These are phyloP conservation scores for Fusarium lyarnte DNA, from an alignment of 2,329 filamentous ascomycete species.

Conservation along the genomic window DNA sequence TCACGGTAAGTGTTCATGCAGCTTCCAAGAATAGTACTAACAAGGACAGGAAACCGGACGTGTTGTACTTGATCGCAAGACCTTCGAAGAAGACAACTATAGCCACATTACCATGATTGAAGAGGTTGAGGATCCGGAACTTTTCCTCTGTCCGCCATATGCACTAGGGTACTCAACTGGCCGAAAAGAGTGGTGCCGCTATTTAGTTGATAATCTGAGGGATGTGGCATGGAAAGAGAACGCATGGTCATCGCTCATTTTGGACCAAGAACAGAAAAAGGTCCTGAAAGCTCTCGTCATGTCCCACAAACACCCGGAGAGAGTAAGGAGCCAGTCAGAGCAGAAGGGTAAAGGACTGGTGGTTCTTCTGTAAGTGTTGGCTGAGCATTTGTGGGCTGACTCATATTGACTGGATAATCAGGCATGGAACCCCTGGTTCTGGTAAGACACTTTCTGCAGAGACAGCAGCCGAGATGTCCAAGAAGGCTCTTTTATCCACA, in stretches of 20 bases:
- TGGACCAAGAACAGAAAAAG: neutral
- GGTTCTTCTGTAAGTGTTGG: neutral
- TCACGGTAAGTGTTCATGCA: fast-evolving
- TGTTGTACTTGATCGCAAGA: neutral
- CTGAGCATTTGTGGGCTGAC: fast-evolving
- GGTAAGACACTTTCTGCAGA: neutral
- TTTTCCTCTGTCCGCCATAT: neutral
- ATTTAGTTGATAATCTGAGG: neutral
- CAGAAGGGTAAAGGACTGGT: neutral
- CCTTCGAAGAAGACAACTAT: neutral
- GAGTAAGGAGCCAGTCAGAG: neutral
- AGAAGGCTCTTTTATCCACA: neutral
- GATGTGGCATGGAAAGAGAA: neutral
- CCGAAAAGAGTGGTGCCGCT: neutral
- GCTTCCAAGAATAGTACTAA: fast-evolving
- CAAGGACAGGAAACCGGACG: fast-evolving
- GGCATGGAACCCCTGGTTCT: neutral
- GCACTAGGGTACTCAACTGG: neutral
- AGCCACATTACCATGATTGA: neutral
- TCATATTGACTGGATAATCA: fast-evolving
- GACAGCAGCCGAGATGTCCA: neutral
- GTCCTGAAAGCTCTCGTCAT: neutral
- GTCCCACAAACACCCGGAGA: neutral
- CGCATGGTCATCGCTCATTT: neutral
- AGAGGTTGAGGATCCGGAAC: neutral